Evolutionary conservation across 1,284 basidiomycete species (phyloP).

Genomic region (Tilletiaria anomala): DNA sequence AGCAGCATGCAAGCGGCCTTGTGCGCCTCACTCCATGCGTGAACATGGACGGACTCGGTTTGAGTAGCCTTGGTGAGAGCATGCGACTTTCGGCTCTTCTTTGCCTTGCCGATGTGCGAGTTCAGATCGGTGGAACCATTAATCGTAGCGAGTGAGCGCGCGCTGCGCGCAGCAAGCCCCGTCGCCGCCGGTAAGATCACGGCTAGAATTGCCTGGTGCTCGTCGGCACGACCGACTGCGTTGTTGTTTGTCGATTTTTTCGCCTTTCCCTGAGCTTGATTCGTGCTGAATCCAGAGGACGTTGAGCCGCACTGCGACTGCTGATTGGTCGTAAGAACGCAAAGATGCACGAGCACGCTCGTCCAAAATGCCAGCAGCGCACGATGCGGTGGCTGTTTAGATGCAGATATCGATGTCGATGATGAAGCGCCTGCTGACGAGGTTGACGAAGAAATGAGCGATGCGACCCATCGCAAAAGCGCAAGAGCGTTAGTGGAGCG

Average conservation of each 20-base stretch:
- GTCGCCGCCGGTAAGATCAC: constrained; percentile 40
- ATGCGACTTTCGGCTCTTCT: too few species aligned
- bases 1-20: constrained; percentile 27
- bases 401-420: not conserved
- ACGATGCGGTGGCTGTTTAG: constrained; percentile 51
- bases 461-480: constrained; percentile 51
- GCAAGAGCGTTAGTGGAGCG: constrained; percentile 47
- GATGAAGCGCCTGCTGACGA: constrained; percentile 50
- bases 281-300: constrained; percentile 41
- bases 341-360: constrained; percentile 62
- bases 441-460: constrained; percentile 47
- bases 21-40: constrained; percentile 6
- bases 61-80: too few species aligned
- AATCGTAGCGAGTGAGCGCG: too few species aligned
- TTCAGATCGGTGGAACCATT: too few species aligned
- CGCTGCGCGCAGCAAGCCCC: too few species aligned
- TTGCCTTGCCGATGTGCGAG: too few species aligned
- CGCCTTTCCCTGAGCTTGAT: too few species aligned
- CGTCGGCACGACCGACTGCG: too few species aligned
- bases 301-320: constrained; percentile 43
- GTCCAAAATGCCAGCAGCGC: constrained; percentile 72
- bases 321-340: constrained; percentile 14
- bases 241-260: too few species aligned
- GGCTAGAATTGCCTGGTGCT: constrained; percentile 27
- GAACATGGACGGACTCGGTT: too few species aligned